phyloP scores from a whole-genome alignment of 1,139 yeast species.

The Scheffersomyces insectosa region DNA sequence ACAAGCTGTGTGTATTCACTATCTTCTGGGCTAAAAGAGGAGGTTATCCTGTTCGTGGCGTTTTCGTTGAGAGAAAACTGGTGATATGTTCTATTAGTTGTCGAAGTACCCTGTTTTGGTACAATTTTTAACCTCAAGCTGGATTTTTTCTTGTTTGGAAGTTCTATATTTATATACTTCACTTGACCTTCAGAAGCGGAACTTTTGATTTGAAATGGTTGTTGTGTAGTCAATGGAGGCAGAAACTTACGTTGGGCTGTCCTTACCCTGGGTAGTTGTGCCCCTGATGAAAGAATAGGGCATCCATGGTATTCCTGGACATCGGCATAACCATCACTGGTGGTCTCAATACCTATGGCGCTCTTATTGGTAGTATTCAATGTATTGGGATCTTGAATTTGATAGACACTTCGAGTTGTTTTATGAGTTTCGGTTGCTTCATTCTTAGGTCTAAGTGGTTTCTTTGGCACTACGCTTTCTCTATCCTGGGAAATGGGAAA shows the following conservation, averaged over 20 bases:
- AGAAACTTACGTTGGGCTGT: neutral
- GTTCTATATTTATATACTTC: constrained; percentile 9
- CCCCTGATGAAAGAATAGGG: neutral
- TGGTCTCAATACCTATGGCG: too few species aligned
- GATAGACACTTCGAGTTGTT: neutral
- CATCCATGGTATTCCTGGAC: neutral
- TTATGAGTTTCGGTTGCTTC: neutral
- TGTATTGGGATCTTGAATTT: too few species aligned
- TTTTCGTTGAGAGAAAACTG: too few species aligned
- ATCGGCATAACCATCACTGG: too few species aligned
- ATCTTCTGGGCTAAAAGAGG: neutral
- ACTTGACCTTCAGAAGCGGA: neutral
- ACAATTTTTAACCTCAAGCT: constrained; percentile 8
- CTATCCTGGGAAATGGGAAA: neutral
- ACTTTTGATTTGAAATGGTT: neutral
- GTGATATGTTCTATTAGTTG: neutral
- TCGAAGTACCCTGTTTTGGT: neutral
- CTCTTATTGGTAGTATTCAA: too few species aligned
- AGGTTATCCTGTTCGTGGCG: neutral
- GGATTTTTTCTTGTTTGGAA: constrained; percentile 9
- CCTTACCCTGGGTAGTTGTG: neutral
- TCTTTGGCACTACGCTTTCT: neutral
- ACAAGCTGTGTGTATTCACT: neutral
- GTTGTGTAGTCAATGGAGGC: neutral
- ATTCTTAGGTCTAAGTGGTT: neutral